Evolutionary conservation across 495 filamentous ascomycete species (phyloP), one percentile per base, ranked within the genome.

Genomic region (Chlorociboria aeruginascens): DNA sequence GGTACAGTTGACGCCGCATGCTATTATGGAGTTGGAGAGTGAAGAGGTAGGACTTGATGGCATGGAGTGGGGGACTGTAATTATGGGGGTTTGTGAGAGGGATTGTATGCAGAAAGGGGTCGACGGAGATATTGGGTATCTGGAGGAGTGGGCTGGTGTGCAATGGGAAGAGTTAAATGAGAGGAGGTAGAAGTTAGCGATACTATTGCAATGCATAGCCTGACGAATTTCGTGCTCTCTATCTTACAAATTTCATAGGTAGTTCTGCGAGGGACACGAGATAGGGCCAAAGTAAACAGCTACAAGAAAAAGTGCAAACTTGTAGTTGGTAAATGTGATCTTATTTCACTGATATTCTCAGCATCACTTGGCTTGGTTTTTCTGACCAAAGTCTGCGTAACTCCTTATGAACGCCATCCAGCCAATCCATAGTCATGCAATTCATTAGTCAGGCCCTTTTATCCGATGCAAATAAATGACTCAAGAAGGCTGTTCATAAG

Each of bases 21-120:
- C 88, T 3, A 98, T 98, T 63, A 78, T 73, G 32, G 81, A 92
- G 67, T 68, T 98, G 35, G 92, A 98, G 67, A 81, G 74, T 7
- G 86, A 86, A 13, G 80, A 87, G 48, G 68, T 76, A 52, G 76
- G 78, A 10, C 60, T 95, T 45, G 87, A 90, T 34, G 92, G 93
- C 0, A 96, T 99, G 92, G 92, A 99, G 56, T 99, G 92, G 92
- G 93, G 93, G 0, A 95, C 85, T 11, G 72, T 99, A n/a, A 77
- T 97, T 38, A 62, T 96, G n/a, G 86, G 78, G 0, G 88, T 93
- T 16, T 99, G 92, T 64, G 66, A 63, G 37, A 68, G 61, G 56
- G 80, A 90, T 59, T 94, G 87, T 64, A 70, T 67, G 38, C 71
- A 76, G 0, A 60, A 66, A 45, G 66, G 69, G 12, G 63, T 77